Percentiles rank a stretch among this genome's conserved stretches.
phyloP scores from a whole-genome alignment of 1,284 basidiomycete species.

The Irpex sp. region DNA sequence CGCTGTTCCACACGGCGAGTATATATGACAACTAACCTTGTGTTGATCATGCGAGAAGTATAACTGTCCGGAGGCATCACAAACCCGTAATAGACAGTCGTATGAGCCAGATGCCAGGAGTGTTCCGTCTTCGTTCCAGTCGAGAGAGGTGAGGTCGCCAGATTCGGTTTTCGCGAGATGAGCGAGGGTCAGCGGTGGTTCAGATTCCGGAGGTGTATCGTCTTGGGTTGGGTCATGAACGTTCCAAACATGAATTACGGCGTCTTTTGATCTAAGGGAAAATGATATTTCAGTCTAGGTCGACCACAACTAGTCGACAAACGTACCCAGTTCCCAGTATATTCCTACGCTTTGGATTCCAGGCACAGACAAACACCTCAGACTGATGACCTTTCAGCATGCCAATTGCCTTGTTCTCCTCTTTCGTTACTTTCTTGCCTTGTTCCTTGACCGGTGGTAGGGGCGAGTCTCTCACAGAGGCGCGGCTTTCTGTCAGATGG shows the following conservation, averaged over 20 bases:
- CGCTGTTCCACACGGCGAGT: not conserved
- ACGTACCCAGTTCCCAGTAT: slow-evolving; percentile 70
- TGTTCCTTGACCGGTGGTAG: not conserved
- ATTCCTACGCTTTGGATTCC: slow-evolving; percentile 63
- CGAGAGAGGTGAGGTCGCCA: slow-evolving; percentile 63
- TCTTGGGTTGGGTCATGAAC: slow-evolving; percentile 39
- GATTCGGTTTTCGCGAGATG: slow-evolving; percentile 43
- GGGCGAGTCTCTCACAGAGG: not conserved
- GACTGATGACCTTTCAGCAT: slow-evolving; percentile 54
- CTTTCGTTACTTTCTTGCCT: slow-evolving; percentile 1
- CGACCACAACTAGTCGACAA: slow-evolving; percentile 5
- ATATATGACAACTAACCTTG: slow-evolving; percentile 39
- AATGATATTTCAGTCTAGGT: not conserved
- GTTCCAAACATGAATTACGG: slow-evolving; percentile 71
- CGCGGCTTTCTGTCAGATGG: slow-evolving; percentile 5
- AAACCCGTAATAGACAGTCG: slow-evolving; percentile 64
- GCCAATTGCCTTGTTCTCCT: slow-evolving; percentile 31
- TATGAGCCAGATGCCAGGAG: slow-evolving; percentile 74
- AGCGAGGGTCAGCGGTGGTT: slow-evolving; percentile 42
- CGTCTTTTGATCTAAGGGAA: slow-evolving; percentile 62
- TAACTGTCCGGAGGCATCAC: slow-evolving; percentile 45
- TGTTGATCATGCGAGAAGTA: slow-evolving; percentile 61
- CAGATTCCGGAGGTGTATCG: slow-evolving; percentile 24
- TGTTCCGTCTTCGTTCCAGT: slow-evolving; percentile 68
- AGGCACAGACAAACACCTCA: slow-evolving; percentile 76